Evolutionary conservation across 345 rosid species (phyloP).

Genomic region (Luvunga scandens): DNA sequence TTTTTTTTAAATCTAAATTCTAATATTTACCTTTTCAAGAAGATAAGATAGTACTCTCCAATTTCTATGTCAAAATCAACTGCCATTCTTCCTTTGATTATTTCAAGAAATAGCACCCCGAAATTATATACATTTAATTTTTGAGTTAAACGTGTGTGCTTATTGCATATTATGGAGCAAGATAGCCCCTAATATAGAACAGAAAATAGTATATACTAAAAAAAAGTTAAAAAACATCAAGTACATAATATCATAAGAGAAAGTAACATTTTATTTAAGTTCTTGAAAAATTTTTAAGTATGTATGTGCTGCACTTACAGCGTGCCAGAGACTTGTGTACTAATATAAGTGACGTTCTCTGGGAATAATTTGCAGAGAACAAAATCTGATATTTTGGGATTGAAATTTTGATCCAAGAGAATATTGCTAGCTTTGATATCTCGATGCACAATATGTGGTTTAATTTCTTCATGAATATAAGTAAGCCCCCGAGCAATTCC

Average conservation of each 20-base stretch:
- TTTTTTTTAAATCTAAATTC: too few species aligned
- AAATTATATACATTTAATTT: constrained; percentile 40
- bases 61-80: constrained; percentile 30
- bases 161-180: constrained; percentile 41
- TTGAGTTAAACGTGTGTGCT: constrained; percentile 28
- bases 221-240: too few species aligned
- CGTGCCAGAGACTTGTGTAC: constrained; percentile 37
- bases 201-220: too few species aligned
- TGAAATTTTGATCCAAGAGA: constrained; percentile 34
- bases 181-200: constrained; percentile 29
- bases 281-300: too few species aligned
- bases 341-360: constrained; percentile 22
- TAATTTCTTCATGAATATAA: constrained; percentile 37
- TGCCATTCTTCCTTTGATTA: constrained; percentile 31
- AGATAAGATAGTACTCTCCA: constrained; percentile 41
- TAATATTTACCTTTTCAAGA: constrained; percentile 32
- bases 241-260: too few species aligned
- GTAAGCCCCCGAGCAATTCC: constrained; percentile 41
- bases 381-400: constrained; percentile 42
- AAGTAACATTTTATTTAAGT: too few species aligned
- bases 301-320: constrained; percentile 27
- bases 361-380: constrained; percentile 35
- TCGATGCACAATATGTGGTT: constrained; percentile 39
- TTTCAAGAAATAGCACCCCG: constrained; percentile 37
- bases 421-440: constrained; percentile 46